phyloP scores from a whole-genome alignment of 371 early-diverging fungal genomes.

The Haplosporangium sp. region DNA sequence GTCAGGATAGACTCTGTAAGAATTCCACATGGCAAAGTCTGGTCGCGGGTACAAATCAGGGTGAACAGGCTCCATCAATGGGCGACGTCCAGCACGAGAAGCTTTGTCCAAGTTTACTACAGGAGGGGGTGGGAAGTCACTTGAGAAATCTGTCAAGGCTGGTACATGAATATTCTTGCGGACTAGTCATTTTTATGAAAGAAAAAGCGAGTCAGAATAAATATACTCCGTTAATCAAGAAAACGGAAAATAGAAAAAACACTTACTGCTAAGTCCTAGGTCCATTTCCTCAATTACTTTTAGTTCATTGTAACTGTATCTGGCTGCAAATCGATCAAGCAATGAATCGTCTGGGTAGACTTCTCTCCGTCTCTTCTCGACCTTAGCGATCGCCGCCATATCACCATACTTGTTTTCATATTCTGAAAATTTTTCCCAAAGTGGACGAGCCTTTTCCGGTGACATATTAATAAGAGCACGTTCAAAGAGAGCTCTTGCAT shows the following conservation, averaged over 20 bases:
- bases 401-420: constrained; percentile 93
- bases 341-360: constrained; percentile 71
- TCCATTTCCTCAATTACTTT: constrained; percentile 67
- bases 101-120: constrained; percentile 49
- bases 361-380: constrained; percentile 82
- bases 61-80: constrained; percentile 76
- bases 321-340: constrained; percentile 67
- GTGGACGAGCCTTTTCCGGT: constrained; percentile 71
- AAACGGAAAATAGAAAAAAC: background rate
- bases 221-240: background rate
- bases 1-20: constrained; percentile 71
- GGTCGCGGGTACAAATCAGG: constrained; percentile 82
- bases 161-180: constrained; percentile 56
- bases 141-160: constrained; percentile 49
- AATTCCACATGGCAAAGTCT: constrained; percentile 80
- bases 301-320: constrained; percentile 77
- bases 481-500: constrained; percentile 92
- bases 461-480: constrained; percentile 81
- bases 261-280: constrained; percentile 63
- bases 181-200: constrained; percentile 16
- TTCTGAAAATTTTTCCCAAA: constrained; percentile 87
- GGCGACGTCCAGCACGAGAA: constrained; percentile 52
- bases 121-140: constrained; percentile 53
- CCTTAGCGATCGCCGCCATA: constrained; percentile 75
- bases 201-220: background rate